Conservation (phyloP, 225 moss, liverwort and hornwort species). For the Anthoceros angustus region DNA sequence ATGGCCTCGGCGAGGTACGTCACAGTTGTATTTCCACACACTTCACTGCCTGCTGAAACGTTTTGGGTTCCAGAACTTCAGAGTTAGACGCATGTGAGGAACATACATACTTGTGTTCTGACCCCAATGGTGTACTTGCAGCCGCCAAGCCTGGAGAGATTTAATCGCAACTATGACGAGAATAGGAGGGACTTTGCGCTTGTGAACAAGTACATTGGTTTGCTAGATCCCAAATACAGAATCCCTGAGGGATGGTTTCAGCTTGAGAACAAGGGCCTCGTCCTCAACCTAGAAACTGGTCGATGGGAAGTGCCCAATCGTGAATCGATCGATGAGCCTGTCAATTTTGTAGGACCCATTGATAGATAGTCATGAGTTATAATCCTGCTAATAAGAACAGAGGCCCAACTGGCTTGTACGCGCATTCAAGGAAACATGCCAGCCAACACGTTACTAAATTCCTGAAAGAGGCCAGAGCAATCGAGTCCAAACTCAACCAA, state of each 20-base stretch:
- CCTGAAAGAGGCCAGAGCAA: too few relatives aligned
- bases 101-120: not conserved
- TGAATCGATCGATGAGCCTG: not conserved
- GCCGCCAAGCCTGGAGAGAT: not conserved
- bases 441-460: too few relatives aligned
- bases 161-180: not conserved
- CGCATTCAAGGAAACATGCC: too few relatives aligned
- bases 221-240: conserved; percentile 11
- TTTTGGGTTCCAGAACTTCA: not conserved
- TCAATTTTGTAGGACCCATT: not conserved
- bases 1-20: conserved; percentile 20
- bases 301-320: conserved; percentile 15
- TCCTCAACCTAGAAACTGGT: conserved; percentile 6
- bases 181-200: conserved; percentile 39
- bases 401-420: too few relatives aligned
- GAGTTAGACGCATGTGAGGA: not conserved
- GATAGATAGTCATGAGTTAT: too few relatives aligned
- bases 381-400: too few relatives aligned
- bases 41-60: not conserved
- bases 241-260: conserved; percentile 24
- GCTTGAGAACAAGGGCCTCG: conserved; percentile 21
- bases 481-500: too few relatives aligned
- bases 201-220: conserved; percentile 27
- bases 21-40: too few relatives aligned
- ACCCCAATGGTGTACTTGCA: not conserved